These are phyloP conservation scores for Ciborinia camelliae DNA, from an alignment of 2,329 filamentous ascomycete species.

Conservation along the genomic window DNA sequence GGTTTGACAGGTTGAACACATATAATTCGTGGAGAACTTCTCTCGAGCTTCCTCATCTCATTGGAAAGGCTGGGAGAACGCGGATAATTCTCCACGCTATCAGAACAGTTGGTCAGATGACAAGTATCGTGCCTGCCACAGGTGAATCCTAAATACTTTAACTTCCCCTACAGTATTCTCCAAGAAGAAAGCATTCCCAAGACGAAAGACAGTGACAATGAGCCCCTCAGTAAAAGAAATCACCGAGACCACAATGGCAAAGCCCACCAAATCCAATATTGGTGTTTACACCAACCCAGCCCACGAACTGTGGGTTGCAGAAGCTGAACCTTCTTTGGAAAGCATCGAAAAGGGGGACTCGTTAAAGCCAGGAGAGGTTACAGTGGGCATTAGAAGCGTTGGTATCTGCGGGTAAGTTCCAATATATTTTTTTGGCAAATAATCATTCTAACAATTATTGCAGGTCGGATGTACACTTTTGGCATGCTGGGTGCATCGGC, in stretches of 20 bases:
- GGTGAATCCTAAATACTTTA: slow-evolving; percentile 2
- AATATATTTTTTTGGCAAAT: neutral
- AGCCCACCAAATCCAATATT: slow-evolving; percentile 73
- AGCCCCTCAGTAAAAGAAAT: slow-evolving; percentile 33
- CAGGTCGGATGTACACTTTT: slow-evolving; percentile 94
- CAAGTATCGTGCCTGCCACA: slow-evolving; percentile 8
- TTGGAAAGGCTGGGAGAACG: slow-evolving; percentile 12
- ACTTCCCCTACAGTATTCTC: neutral
- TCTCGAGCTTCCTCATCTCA: neutral
- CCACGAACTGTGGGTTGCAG: slow-evolving; percentile 86
- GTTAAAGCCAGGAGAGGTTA: slow-evolving; percentile 79
- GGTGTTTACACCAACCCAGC: slow-evolving; percentile 93
- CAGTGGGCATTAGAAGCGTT: slow-evolving; percentile 84
- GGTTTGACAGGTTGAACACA: slow-evolving; percentile 2
- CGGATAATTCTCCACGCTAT: slow-evolving; percentile 17
- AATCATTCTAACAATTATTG: slow-evolving; percentile 16
- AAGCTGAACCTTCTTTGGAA: slow-evolving; percentile 72
- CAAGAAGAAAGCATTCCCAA: neutral
- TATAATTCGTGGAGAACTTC: slow-evolving; percentile 19
- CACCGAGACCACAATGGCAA: slow-evolving; percentile 25
- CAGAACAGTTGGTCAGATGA: slow-evolving; percentile 15
- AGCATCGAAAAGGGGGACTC: slow-evolving; percentile 64
- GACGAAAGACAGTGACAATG: slow-evolving; percentile 21
- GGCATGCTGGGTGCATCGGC: slow-evolving; percentile 91
- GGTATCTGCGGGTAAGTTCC: slow-evolving; percentile 82